Evolutionary conservation across 2,329 filamentous ascomycete species (phyloP), one percentile per base, ranked within the genome.

Genomic region (Penicillium glabrum): DNA sequence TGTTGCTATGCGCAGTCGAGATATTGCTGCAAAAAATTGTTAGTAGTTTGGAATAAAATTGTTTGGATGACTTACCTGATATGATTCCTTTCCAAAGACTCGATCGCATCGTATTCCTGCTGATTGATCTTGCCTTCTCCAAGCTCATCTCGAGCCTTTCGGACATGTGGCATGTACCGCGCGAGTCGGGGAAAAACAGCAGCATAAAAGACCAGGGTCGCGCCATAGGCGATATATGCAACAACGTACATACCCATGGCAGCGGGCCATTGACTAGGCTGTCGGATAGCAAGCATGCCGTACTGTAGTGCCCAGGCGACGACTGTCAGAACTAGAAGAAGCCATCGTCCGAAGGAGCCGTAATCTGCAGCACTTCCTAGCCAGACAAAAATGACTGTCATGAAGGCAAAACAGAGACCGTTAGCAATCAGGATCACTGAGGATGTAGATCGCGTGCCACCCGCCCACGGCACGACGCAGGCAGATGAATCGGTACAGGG

Each of bases 1-100:
- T 77, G 51, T 77, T 77, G 31, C 74, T 76, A 54, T 78, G 75
- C 1, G 75, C 75, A n/a, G 74, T 77, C 3, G 73, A 77, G 8
- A 76, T 69, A 51, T 73, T 76, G 60, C 75, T 73, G 44, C 6
- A 43, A 10, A 24, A 3, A 23, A 4, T 33, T n/a, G 19, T 67
- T 31, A 67, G 56, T 21, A 44, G 21, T 13, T 8, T n/a, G 21
- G 3, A 9, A 31, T 47, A 44, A 35, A 37, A 10, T 16, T 8
- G 46, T 41, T 3, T 1, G 8, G 8, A 21, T 7, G 13, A 8
- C 27, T 46, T 57, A 71, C 71, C 70, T 76, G 44, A 77, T 75
- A 56, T 77, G 75, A 46, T 76, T 77, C 26, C 68, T 66, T 51
- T 77, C 75, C 58, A 78, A 58, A 11, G 75, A 77, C 54, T 77